Evolutionary conservation across 306 rosid species (phyloP).

Genomic region (Medicago ruthenica): DNA sequence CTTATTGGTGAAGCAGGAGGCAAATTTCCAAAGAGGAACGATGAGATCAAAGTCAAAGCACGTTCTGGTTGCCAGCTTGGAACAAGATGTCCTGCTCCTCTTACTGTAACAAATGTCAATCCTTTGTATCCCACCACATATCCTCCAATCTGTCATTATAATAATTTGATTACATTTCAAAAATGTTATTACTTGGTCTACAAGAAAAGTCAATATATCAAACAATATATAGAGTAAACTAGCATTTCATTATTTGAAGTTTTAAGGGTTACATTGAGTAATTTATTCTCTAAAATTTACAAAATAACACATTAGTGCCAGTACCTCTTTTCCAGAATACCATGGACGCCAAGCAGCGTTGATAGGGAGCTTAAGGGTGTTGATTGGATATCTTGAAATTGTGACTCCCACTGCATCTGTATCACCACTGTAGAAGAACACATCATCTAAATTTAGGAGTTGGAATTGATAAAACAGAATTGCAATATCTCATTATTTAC

Average conservation of each 20-base stretch:
- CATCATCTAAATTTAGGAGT: not conserved
- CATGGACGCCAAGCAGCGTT: conserved; percentile 56
- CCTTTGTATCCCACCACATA: conserved; percentile 59
- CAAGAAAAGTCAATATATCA: not conserved
- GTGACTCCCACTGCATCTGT: conserved; percentile 56
- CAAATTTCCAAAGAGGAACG: conserved; percentile 49
- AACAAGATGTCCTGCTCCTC: conserved; percentile 68
- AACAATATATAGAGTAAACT: not conserved
- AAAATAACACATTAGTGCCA: no score
- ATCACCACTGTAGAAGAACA: conserved; percentile 56
- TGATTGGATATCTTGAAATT: conserved; percentile 56
- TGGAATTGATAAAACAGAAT: not conserved
- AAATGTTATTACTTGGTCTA: conserved; percentile 21
- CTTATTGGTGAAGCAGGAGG: conserved; percentile 49
- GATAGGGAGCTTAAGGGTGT: conserved; percentile 46
- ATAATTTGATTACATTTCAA: not conserved
- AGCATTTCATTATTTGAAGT: not conserved
- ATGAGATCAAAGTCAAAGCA: conserved; percentile 54
- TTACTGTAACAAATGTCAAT: conserved; percentile 54
- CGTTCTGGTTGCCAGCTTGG: conserved; percentile 70
- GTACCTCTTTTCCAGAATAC: conserved; percentile 60
- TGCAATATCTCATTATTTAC: not conserved
- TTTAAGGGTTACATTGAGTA: no score
- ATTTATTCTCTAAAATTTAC: no score
- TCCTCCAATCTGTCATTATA: conserved; percentile 57